phyloP scores from a whole-genome alignment of 2,329 filamentous ascomycete species.

The Tolypocladium paradoxum region DNA sequence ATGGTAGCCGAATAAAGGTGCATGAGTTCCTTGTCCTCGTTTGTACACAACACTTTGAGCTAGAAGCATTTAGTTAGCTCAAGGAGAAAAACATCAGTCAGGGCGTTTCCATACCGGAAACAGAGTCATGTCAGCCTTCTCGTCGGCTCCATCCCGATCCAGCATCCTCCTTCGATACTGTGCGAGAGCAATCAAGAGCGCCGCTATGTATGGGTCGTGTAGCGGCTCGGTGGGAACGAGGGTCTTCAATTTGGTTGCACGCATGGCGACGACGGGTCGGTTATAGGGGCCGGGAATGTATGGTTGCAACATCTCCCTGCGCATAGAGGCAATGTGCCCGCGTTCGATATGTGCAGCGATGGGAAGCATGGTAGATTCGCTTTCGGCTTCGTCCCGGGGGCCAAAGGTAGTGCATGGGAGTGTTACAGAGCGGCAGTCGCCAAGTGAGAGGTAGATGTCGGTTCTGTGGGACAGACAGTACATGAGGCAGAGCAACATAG shows the following conservation, averaged over 20 bases:
- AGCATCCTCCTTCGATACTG: not conserved
- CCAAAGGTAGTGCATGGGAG: too few species aligned
- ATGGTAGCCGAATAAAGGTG: not conserved
- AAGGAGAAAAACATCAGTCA: not conserved
- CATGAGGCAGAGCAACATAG: too few species aligned
- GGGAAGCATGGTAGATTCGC: not conserved
- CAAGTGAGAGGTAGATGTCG: too few species aligned
- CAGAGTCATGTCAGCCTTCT: not conserved
- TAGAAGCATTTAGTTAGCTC: not conserved
- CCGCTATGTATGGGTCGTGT: not conserved
- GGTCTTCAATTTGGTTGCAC: not conserved
- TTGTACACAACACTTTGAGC: not conserved
- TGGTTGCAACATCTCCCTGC: not conserved
- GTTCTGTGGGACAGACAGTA: too few species aligned
- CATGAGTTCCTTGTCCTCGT: not conserved
- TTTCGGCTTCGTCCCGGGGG: too few species aligned
- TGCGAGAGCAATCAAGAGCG: slow-evolving; percentile 1
- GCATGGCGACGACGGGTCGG: not conserved
- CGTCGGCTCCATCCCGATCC: not conserved
- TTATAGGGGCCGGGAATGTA: too few species aligned
- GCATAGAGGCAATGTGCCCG: not conserved
- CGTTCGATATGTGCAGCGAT: not conserved
- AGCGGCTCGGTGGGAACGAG: not conserved
- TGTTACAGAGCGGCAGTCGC: too few species aligned
- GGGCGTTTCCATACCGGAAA: too few species aligned